phyloP scores from a whole-genome alignment of 2,329 filamentous ascomycete genomes.

The Zarea fungicola region DNA sequence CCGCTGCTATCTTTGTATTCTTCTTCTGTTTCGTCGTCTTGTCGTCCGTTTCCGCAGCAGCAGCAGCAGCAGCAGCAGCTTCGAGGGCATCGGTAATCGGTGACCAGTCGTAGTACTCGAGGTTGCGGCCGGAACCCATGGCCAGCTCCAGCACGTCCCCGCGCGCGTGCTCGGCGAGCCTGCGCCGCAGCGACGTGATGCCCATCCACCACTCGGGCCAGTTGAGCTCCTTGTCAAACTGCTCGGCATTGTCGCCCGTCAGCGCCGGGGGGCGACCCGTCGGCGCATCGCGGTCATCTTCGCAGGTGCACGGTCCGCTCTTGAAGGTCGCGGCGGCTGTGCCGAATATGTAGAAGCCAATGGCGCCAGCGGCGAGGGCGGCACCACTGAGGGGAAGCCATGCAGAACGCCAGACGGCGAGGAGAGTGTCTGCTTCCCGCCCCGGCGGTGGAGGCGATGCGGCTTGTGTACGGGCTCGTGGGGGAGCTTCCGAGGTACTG shows the following conservation, averaged over 20 bases:
- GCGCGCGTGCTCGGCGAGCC: constrained; percentile 41
- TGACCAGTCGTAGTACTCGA: constrained; percentile 55
- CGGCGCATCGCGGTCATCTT: constrained; percentile 32
- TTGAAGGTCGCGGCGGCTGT: constrained; percentile 32
- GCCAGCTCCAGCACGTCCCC: constrained; percentile 60
- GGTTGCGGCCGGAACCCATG: constrained; percentile 57
- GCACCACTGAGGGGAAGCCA: constrained; percentile 42
- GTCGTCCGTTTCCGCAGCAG: constrained; percentile 7
- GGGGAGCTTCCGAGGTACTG: constrained; percentile 1
- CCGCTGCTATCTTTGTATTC: background rate
- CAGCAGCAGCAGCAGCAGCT: constrained; percentile 11
- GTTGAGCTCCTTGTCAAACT: constrained; percentile 56
- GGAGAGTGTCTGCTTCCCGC: constrained; percentile 28
- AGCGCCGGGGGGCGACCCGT: constrained; percentile 46
- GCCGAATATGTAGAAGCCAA: constrained; percentile 44
- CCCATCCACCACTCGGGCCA: constrained; percentile 53
- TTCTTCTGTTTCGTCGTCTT: constrained; percentile 14
- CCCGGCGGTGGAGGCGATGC: constrained; percentile 18
- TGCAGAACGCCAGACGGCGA: constrained; percentile 32
- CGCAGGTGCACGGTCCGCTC: constrained; percentile 19
- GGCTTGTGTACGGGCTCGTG: constrained; percentile 3
- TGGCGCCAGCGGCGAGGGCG: constrained; percentile 38
- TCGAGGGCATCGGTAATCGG: constrained; percentile 24
- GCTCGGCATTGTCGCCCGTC: constrained; percentile 41
- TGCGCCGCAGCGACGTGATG: constrained; percentile 44